Base-by-base conservation (phyloP, 441 rosid species). In the Monsonia emarginata region DNA sequence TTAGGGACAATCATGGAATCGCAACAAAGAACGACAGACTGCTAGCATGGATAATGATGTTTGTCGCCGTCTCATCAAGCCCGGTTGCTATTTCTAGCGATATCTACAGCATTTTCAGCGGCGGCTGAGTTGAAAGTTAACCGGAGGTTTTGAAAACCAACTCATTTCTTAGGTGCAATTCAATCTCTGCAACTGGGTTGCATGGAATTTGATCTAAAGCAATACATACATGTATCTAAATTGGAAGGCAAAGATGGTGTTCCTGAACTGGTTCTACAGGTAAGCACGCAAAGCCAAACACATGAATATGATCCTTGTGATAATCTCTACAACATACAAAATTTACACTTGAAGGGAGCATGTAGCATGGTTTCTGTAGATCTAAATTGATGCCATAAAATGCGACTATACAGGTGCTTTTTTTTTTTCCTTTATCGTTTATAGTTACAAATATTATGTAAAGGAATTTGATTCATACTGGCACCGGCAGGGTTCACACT, bases 41-140 rank as follows among this genome's bases (percentile, higher is more conserved):
- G 65, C 71, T 69, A 28, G 80, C 88, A 18, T 83, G 85, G 87
- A 21, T 81, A 31, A 82, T 85, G 90, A 78, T 87, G 60, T 4
- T 77, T 24, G 72, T 85, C 66, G 83, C 90, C 2, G 69, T 79
- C 65, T 74, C 83, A 7, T 80, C 84, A 2, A 87, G 90, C 76
- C 74, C 70, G 1, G 85, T 75, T 62, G 87, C 88, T 28, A 75
- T 87, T n/a, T 77, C 73, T 14, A 85, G 82, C 59, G 87, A 85
- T 32, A 73, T 84, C n/a, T 81, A 81, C 64, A 69, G 83, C 75
- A 44, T 80, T 44, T 75, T 83, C 64, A 63, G 52, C 24, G 22
- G 10, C 22, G 2, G 3, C 18, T 22, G 54, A 16, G 54, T 18
- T 46, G 54, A 5, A 46, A 46, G 22, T 24, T 46, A 46, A 46